These are phyloP conservation scores for Zizania palustris DNA, from an alignment of 202 grass and related monocot genomes.

Conservation along the genomic window DNA sequence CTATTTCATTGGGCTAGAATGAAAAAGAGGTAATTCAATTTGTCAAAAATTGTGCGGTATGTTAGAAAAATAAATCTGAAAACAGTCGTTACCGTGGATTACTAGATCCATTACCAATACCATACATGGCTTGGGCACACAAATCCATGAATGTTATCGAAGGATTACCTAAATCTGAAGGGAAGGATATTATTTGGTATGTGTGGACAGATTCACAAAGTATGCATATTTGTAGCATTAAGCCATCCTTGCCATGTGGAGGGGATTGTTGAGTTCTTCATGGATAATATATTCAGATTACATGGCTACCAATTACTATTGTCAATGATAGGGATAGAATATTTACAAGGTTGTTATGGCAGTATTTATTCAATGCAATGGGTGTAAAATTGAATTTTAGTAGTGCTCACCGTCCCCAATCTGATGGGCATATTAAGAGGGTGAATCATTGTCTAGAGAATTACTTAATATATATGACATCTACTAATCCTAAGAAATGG, in stretches of 20 bases:
- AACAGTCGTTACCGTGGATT: neutral
- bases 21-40: neutral
- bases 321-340: neutral
- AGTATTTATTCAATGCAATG: neutral
- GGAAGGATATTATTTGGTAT: neutral
- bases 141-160: neutral
- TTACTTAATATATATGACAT: neutral
- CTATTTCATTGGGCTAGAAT: neutral
- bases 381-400: too few relatives aligned
- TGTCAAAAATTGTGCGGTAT: neutral
- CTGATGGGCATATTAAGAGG: neutral
- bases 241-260: neutral
- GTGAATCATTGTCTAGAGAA: neutral
- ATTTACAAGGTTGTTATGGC: neutral
- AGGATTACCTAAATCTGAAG: neutral
- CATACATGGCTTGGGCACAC: neutral
- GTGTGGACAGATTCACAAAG: neutral
- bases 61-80: neutral
- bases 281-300: neutral
- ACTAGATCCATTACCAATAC: neutral
- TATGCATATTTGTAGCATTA: neutral
- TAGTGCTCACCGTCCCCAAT: neutral
- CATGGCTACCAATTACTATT: neutral
- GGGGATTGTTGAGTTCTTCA: neutral
- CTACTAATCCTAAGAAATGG: neutral